A percentile compares a stretch with the other conserved stretches of the same genome.
Conservation (phyloP, 2,329 filamentous ascomycete species). For the Cladophialophora immunda region DNA sequence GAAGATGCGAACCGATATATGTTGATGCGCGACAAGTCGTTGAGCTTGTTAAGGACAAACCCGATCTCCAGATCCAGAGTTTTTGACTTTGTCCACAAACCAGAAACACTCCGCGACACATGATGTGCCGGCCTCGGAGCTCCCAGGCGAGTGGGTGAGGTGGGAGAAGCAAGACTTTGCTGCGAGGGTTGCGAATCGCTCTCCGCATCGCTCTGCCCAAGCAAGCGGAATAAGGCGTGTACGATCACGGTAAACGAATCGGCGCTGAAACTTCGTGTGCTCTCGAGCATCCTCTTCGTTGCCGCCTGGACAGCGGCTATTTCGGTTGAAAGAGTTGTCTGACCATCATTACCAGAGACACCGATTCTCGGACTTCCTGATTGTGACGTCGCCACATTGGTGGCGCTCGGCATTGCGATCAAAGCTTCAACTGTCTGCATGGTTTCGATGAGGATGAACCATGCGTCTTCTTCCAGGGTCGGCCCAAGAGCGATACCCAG, state of each 20-base stretch:
- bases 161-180: constrained; percentile 42
- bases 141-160: constrained; percentile 50
- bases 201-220: constrained; percentile 47
- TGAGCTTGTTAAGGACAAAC: constrained; percentile 74
- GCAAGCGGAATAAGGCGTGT: constrained; percentile 33
- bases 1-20: constrained; percentile 76
- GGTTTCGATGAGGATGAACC: constrained; percentile 91
- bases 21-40: constrained; percentile 77
- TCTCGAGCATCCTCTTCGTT: constrained; percentile 85
- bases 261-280: constrained; percentile 89
- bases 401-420: constrained; percentile 64
- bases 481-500: constrained; percentile 93
- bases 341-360: constrained; percentile 44
- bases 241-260: constrained; percentile 77
- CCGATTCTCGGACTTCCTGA: constrained; percentile 37
- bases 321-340: constrained; percentile 76
- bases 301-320: constrained; percentile 89
- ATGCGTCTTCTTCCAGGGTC: constrained; percentile 77
- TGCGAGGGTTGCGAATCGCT: constrained; percentile 47
- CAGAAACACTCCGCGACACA: constrained; percentile 52
- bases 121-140: constrained; percentile 47
- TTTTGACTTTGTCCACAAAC: constrained; percentile 51
- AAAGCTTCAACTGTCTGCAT: constrained; percentile 93
- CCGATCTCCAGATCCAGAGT: constrained; percentile 55
- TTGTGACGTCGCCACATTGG: constrained; percentile 43